A percentile compares a stretch with the other conserved stretches of the same genome.
phyloP scores from a whole-genome alignment of 2,329 filamentous ascomycete species.

The Trichophyton simii region DNA sequence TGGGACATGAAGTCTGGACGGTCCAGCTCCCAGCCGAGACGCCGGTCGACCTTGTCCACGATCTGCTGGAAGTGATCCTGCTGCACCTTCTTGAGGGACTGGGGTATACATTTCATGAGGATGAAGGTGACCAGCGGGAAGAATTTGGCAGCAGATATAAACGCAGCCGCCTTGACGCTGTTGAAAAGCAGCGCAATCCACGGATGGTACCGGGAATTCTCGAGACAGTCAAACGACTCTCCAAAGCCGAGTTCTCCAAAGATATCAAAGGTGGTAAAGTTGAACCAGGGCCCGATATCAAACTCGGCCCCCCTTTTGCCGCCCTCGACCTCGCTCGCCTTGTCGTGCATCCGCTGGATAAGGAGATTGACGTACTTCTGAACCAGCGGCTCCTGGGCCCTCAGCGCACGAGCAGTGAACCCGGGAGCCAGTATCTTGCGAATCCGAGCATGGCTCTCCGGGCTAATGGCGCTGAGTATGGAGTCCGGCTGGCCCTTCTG shows the following conservation, averaged over 20 bases:
- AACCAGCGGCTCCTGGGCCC: conserved; percentile 26
- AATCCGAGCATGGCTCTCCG: conserved; percentile 5
- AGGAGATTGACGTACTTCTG: conserved; percentile 22
- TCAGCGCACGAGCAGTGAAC: conserved; percentile 31
- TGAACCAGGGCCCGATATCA: conserved; percentile 22
- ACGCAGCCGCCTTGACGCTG: conserved; percentile 9
- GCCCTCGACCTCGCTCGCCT: not conserved
- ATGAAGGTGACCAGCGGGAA: conserved; percentile 11
- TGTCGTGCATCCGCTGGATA: conserved; percentile 18
- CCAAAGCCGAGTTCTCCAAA: conserved; percentile 24
- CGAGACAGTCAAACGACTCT: conserved; percentile 21
- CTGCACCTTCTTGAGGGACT: conserved; percentile 2
- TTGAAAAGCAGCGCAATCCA: conserved; percentile 19
- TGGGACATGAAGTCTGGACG: conserved; percentile 6
- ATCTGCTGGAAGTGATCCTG: conserved; percentile 8
- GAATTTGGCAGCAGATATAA: conserved; percentile 3
- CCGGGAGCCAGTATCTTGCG: conserved; percentile 24
- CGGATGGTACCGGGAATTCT: conserved; percentile 17
- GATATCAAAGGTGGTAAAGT: conserved; percentile 24
- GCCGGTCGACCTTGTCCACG: conserved; percentile 5
- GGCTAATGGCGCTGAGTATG: conserved; percentile 4
- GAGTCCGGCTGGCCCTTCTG: not conserved
- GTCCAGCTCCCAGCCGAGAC: not conserved
- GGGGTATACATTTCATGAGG: conserved; percentile 11
- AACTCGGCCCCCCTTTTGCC: conserved; percentile 6